Evolutionary conservation across 176 grass and related monocot species (phyloP), one percentile per base, ranked within the genome.

Genomic region (Cymbopogon citratus): DNA sequence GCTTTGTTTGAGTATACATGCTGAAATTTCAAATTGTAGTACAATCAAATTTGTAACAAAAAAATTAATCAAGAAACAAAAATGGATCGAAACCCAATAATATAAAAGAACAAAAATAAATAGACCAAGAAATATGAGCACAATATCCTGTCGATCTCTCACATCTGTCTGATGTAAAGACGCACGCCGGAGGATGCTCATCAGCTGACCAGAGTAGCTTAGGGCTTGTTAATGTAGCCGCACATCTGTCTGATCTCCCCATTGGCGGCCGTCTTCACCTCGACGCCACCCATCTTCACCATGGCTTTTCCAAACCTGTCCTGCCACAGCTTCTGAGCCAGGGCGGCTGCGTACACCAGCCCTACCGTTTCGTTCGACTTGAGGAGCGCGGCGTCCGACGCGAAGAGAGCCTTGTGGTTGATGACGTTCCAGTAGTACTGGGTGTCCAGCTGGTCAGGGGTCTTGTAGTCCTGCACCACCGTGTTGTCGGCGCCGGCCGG

Each of bases 351-450:
- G 0, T 9, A 1, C 48, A 89, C 85, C 25, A 16, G 6, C 9
- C 5, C 8, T 0, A 15, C 3, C 5, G 72, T 82, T 1, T 73
- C 35, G 0, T 2, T 9, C 0, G 62, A 66, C 29, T 18, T 80
- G 79, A 83, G 23, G 16, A 91, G 83, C 13, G 49, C 41, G 6
- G 69, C 80, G 64, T 93, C 91, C 2, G 85, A 93, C 7, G 63
- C 40, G 63, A 93, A 87, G 2, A 93, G 46, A n/a, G 80, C 84
- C 35, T 71, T 64, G 15, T 9, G 63, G 31, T 0, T 28, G 23
- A 75, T 14, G 36, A 93, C 16, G 23, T 85, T 87, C 71, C 9
- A 11, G 77, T 90, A 93, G 81, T 93, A 93, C 65, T 82, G 52
- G 81, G 23, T 83, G 78, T 93, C 87, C 2, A 90, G 29, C 25